Evolutionary conservation across 306 rosid genomes (phyloP).

Genomic region (Acacia melanoxylon): DNA sequence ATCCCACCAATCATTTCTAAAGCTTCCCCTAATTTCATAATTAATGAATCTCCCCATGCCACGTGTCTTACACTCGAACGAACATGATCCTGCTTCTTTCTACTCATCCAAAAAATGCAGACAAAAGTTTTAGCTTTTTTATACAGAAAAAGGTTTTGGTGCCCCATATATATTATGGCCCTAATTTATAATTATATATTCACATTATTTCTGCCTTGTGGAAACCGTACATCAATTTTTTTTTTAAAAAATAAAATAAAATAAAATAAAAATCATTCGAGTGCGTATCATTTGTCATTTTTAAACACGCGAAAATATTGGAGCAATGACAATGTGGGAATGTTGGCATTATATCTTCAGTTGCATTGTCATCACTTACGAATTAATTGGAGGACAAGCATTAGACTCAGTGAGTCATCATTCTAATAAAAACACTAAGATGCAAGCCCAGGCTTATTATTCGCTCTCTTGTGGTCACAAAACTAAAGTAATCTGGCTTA

Average conservation of each 20-base stretch:
- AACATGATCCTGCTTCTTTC: no score
- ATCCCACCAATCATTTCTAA: conserved; percentile 14
- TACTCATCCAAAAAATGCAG: no score
- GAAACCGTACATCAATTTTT: background rate
- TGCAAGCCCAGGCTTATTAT: no score
- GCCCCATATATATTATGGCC: background rate
- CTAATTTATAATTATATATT: background rate
- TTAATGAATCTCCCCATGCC: background rate
- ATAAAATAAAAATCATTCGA: background rate
- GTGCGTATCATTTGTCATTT: background rate
- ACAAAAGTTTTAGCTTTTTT: no score
- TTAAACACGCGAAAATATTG: background rate
- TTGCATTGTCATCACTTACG: background rate
- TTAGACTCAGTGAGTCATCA: background rate
- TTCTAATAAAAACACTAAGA: no score
- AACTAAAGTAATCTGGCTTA: no score
- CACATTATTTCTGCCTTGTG: background rate
- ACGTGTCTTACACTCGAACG: conserved; percentile 27
- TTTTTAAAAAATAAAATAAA: no score
- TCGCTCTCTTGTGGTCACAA: no score
- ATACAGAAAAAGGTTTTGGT: no score
- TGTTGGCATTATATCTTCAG: background rate
- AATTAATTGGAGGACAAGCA: background rate
- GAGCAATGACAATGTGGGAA: background rate
- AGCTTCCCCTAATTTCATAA: background rate